These are phyloP conservation scores for Apiospora arundinis DNA, from an alignment of 2,329 filamentous ascomycete species.

Conservation along the genomic window DNA sequence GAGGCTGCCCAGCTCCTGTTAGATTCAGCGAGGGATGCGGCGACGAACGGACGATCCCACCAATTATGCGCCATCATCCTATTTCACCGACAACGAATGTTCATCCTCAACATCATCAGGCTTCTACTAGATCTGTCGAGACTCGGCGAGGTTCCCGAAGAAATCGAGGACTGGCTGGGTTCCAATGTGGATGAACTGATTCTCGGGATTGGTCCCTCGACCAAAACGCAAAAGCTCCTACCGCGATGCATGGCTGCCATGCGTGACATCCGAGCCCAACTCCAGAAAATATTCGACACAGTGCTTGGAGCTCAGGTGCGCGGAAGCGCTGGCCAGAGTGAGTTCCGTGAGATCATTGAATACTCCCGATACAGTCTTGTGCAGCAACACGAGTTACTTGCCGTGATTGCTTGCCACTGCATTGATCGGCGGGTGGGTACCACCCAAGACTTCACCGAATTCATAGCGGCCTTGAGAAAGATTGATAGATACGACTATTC, in stretches of 20 bases:
- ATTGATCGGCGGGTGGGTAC: slow-evolving; percentile 77
- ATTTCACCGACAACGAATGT: slow-evolving; percentile 86
- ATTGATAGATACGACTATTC: slow-evolving; percentile 74
- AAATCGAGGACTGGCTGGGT: slow-evolving; percentile 56
- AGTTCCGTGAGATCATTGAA: slow-evolving; percentile 78
- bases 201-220: slow-evolving; percentile 54
- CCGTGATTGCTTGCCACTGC: slow-evolving; percentile 78
- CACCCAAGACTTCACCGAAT: slow-evolving; percentile 73
- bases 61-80: slow-evolving; percentile 82
- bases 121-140: slow-evolving; percentile 76
- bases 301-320: slow-evolving; percentile 77
- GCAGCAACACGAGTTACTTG: slow-evolving; percentile 88
- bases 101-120: slow-evolving; percentile 82
- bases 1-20: slow-evolving; percentile 80
- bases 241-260: slow-evolving; percentile 79
- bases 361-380: slow-evolving; percentile 81
- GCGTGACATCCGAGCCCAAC: slow-evolving; percentile 76
- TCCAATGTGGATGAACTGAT: slow-evolving; percentile 63
- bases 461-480: slow-evolving; percentile 72
- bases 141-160: slow-evolving; percentile 62
- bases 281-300: slow-evolving; percentile 78
- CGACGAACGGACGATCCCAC: slow-evolving; percentile 72
- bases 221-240: slow-evolving; percentile 66
- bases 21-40: slow-evolving; percentile 72
- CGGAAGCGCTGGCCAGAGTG: slow-evolving; percentile 62